Base-by-base conservation (phyloP, 768 basidiomycete species). In the Hericium erinaceus region DNA sequence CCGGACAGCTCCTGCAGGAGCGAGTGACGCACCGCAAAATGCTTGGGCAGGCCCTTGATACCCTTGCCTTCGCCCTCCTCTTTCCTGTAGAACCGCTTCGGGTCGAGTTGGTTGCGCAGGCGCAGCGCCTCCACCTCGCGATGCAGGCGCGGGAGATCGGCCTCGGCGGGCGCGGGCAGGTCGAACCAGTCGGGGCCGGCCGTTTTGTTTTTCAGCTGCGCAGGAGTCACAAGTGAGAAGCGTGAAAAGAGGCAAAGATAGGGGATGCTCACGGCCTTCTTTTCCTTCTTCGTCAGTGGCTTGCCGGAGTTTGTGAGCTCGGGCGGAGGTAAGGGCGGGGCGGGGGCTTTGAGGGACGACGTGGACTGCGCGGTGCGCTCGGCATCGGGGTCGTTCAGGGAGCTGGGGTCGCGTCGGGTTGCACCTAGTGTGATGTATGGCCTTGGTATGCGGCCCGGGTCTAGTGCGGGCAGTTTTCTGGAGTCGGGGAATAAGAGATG, bases 41-140 rank as follows among this genome's bases (percentile, higher is more conserved):
- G 84, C 70, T 93, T 92, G 9, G 92, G 89, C 6, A 93, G 72
- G 24, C 87, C 86, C 69, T 89, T 90, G 68, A 88, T 82, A 15
- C 90, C 90, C 64, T 87, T 87, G 10, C 87, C 83, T 70, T 94
- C 89, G 4, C 89, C 87, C 58, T 87, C 85, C 49, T 93, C 89
- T 69, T 90, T 93, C 60, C 83, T 76, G 72, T 94, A 91, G 73
- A 95, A 95, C 20, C 90, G 80, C 68, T 95, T 97, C 16, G 92
- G 92, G 65, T 97, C 94, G 18, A 97, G 79, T 57, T 92, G 87
- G 67, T 92, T 92, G 52, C 87, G 82, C 50, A 97, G 74, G 33
- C 92, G 85, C 57, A 95, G 74, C 0, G 94, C 87, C 67, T 95
- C 89, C 11, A 92, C 86, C 73, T 97, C 92, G 54, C 88, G 86